phyloP scores from a whole-genome alignment of 306 rosid species.

The Oemleria cerasiformis region DNA sequence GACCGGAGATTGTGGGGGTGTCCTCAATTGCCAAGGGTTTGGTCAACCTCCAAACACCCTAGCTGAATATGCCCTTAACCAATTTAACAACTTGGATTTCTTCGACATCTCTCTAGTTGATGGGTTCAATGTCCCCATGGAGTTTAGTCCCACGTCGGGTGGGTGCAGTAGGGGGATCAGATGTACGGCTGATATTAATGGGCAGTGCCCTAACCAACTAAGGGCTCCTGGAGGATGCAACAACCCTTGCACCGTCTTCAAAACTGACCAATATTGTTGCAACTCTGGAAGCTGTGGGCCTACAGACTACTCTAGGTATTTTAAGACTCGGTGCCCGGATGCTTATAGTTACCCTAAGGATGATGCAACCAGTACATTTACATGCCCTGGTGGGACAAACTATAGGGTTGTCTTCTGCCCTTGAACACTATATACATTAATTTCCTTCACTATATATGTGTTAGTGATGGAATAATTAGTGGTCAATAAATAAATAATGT shows the following conservation, averaged over 20 bases:
- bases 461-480: not conserved
- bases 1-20: conserved; percentile 29
- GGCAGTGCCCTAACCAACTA: conserved; percentile 17
- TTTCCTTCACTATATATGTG: not conserved
- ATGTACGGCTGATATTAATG: conserved; percentile 28
- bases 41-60: conserved; percentile 36
- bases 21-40: conserved; percentile 15
- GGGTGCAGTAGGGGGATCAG: conserved; percentile 7
- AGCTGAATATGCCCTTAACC: conserved; percentile 34
- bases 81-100: conserved; percentile 25
- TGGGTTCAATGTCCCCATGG: conserved; percentile 37
- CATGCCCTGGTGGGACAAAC: conserved; percentile 39
- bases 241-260: conserved; percentile 37
- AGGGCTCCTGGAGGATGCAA: conserved; percentile 25
- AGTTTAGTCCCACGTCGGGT: conserved; percentile 22
- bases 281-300: conserved; percentile 22
- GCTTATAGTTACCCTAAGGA: conserved; percentile 43
- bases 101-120: conserved; percentile 33
- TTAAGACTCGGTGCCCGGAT: conserved; percentile 26
- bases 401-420: conserved; percentile 42
- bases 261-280: conserved; percentile 31
- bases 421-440: not conserved
- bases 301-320: conserved; percentile 25
- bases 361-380: conserved; percentile 24
- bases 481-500: no score